Evolutionary conservation across 2,329 filamentous ascomycete species (phyloP), one percentile per base, ranked within the genome.

Genomic region (Diplocarpon rosae): DNA sequence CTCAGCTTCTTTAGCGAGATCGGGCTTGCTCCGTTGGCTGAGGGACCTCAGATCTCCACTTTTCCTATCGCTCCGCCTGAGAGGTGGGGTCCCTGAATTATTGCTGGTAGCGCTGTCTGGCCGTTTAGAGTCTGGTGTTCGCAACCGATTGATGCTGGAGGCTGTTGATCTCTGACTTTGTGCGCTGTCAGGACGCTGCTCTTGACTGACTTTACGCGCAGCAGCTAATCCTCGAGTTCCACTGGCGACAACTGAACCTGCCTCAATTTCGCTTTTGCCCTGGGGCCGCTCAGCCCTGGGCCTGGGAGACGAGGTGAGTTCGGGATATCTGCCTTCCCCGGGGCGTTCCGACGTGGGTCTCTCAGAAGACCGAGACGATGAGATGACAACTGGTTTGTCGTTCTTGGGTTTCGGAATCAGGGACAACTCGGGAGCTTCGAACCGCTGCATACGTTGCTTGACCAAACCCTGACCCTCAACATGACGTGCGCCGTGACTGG

Each of bases 1-100:
- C 64, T 69, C 66, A 67, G 70, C 59, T 57, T 59, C 54, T 51
- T 58, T 62, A 53, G 58, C 56, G 56, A 62, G 62, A 53, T 63
- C 65, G 56, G 63, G 54, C 46, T 60, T 61, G 57, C 65, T 67
- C 50, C 58, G 73, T 72, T 75, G 75, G 65, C 77, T 77, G 55
- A 77, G 76, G 55, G 75, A 76, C 66, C 83, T 70, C 57, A 93
- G 71, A 71, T 93, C 85, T 65, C 83, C 81, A 72, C 84, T 89
- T 62, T 70, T 73, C 39, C 73, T 69, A 55, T 81, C 78, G 51
- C 76, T 73, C 52, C 85, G 77, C 58, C 87, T 76, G 49, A 92
- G 73, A 38, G 83, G 79, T 52, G 82, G 83, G 48, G 80, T 83
- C 52, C 69, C 62, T 58, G 62, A 76, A 51, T 70, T 67, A 48